Base-by-base conservation (phyloP, 306 rosid species). In the Lagenaria siceraria region DNA sequence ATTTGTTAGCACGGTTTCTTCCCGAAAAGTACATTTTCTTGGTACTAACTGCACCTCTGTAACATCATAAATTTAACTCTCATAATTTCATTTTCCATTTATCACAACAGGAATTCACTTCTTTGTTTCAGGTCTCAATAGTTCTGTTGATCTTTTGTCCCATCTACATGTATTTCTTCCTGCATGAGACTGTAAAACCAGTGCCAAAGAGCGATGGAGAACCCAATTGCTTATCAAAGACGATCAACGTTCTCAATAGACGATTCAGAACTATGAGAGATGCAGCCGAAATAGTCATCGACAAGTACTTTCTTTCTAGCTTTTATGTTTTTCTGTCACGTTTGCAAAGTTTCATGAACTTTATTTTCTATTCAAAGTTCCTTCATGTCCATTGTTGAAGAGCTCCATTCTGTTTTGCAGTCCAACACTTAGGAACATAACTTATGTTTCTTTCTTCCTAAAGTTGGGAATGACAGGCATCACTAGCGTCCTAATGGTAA, bases 381-480 rank as follows among this genome's bases (percentile, higher is more conserved):
- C 19, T 78, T 35, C 46, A 13, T 51, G 13, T 49, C 15, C 54
- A 25, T 69, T 27, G 15, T 42, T 71, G 46, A 77, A 42, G 29
- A 18, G 77, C 61, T 59, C n/a, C 72, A 25, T 79, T 49, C 60
- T 58, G 12, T 54, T 82, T 80, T 92, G 75, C 89, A 92, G 97
- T 84, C 92, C 88, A 0, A 85, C 96, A 60, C 83, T 92, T 53
- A 83, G 91, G 82, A 87, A 86, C 68, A 92, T 86, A 78, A 82
- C 97, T 84, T 81, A 90, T 78, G 89, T 87, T 31, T 85, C 90
- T 52, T 92, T 92, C 88, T 90, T 92, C 82, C 88, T 86, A 35
- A 87, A 90, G 76, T 75, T 92, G 91, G 97, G 97, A 81, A 90
- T 90, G 92, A 86, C 96, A 0, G 92, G 90, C 78, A 86, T 90